Evolutionary conservation across 345 rosid species (phyloP).

Genomic region (Carallia brachiata): DNA sequence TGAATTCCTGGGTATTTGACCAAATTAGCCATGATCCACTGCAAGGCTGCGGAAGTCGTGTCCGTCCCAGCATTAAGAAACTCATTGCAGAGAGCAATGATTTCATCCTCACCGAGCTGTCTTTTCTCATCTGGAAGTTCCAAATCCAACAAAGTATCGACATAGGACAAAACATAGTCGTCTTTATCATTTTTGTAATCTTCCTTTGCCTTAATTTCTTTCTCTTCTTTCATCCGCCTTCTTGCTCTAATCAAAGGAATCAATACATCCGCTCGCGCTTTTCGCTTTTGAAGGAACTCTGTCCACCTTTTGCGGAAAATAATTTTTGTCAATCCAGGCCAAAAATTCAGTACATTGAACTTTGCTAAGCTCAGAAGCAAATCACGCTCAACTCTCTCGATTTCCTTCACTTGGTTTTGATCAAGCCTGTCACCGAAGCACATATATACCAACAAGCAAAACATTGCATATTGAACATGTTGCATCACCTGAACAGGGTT

Average conservation of each 20-base stretch:
- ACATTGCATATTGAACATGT: constrained; percentile 16
- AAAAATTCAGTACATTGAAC: constrained; percentile 10
- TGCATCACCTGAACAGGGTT: constrained; percentile 16
- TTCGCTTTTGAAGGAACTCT: constrained; percentile 8
- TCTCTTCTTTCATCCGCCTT: constrained; percentile 3
- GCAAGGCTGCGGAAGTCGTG: constrained; percentile 13
- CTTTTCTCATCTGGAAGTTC: constrained; percentile 21
- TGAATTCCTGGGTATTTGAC: constrained; percentile 19
- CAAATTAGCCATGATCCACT: constrained; percentile 25
- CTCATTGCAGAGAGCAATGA: constrained; percentile 8
- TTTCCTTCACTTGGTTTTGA: constrained; percentile 10
- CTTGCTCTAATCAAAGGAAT: constrained; percentile 20
- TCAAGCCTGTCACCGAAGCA: constrained; percentile 24
- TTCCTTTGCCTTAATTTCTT: background rate
- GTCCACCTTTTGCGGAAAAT: constrained; percentile 12
- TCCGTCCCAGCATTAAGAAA: constrained; percentile 19
- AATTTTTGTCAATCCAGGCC: constrained; percentile 13
- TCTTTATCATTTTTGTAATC: background rate
- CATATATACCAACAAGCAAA: constrained; percentile 17
- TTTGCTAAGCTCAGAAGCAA: background rate
- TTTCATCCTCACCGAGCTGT: constrained; percentile 13
- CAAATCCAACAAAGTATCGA: constrained; percentile 20
- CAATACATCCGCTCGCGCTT: constrained; percentile 2
- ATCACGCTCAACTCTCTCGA: constrained; percentile 11
- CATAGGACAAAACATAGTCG: background rate